Evolutionary conservation across 108 stramenopile species (phyloP).

Genomic region (Cyclotella kingstonii): DNA sequence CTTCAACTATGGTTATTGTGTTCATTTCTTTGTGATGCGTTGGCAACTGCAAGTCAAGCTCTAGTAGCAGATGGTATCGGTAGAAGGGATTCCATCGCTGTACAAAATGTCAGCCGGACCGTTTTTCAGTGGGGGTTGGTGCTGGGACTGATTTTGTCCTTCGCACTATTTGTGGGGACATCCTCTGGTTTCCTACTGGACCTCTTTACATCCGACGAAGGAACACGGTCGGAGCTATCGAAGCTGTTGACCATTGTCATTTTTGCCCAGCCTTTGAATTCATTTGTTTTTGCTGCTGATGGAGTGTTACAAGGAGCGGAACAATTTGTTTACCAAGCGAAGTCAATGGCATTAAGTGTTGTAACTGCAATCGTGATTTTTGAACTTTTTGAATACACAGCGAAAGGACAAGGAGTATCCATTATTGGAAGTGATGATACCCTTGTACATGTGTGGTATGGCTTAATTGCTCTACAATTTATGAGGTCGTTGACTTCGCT

Average conservation of each 20-base stretch:
- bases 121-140: slow-evolving; percentile 68
- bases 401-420: slow-evolving; percentile 4
- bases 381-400: slow-evolving; percentile 41
- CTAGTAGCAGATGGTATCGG: slow-evolving; percentile 83
- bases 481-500: slow-evolving; percentile 77
- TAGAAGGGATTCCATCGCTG: slow-evolving; percentile 43
- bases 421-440: slow-evolving; percentile 42
- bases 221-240: slow-evolving; percentile 54
- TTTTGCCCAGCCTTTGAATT: slow-evolving; percentile 80
- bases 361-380: slow-evolving; percentile 51
- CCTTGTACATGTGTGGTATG: slow-evolving; percentile 74
- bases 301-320: slow-evolving; percentile 84
- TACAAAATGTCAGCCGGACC: slow-evolving; percentile 52
- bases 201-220: slow-evolving; percentile 69
- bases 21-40: slow-evolving; percentile 77
- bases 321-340: slow-evolving; percentile 81
- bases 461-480: slow-evolving; percentile 68
- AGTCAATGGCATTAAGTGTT: slow-evolving; percentile 75
- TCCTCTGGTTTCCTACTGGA: slow-evolving; percentile 55
- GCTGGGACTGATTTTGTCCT: slow-evolving; percentile 55
- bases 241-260: slow-evolving; percentile 68
- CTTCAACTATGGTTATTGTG: slow-evolving; percentile 84
- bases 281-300: slow-evolving; percentile 85
- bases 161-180: slow-evolving; percentile 53
- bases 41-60: slow-evolving; percentile 80